Percentiles rank a stretch among this genome's conserved stretches.
Evolutionary conservation across 345 rosid genomes (phyloP).

Genomic region (thale cress (Arabidopsis thaliana)): TAIR10.1 NC_003074.8:19151001-19151500

Average conservation of each 20-base stretch:
- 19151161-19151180: constrained; percentile 5
- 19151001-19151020: constrained; percentile 80
- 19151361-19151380: constrained; percentile 71
- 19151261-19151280: neutral
- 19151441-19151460: constrained; percentile 81
- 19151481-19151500: constrained; percentile 55
- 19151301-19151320: constrained; percentile 6
- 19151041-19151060: constrained; percentile 80
- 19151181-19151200: neutral
- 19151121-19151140: constrained; percentile 8
- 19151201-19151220: constrained; percentile 18
- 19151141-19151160: constrained; percentile 13
- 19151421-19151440: constrained; percentile 80
- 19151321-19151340: constrained; percentile 70
- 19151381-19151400: constrained; percentile 93
- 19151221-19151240: neutral
- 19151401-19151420: constrained; percentile 67
- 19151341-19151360: constrained; percentile 84
- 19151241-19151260: constrained; percentile 3
- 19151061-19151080: constrained; percentile 80
- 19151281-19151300: neutral
- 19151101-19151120: neutral
- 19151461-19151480: constrained; percentile 72
- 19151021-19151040: constrained; percentile 77
- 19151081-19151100: constrained; percentile 54